A percentile compares a stretch with the other conserved stretches of the same genome.
Evolutionary conservation across 2,329 filamentous ascomycete genomes (phyloP).

Genomic region (Trichoderma cornu-damae): DNA sequence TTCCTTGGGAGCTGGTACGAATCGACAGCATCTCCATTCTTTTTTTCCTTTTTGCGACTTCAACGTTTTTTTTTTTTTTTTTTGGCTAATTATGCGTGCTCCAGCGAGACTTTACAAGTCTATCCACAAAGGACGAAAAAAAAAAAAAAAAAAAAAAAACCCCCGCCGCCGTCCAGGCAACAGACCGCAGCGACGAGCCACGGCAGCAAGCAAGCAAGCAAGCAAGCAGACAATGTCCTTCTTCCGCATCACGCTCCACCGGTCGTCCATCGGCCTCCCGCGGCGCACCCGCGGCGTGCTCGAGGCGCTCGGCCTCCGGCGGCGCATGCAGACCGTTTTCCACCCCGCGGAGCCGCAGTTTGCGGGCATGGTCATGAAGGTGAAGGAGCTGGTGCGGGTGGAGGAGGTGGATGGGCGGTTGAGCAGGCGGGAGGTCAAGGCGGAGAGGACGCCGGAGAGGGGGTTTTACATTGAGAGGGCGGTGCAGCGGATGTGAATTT

Average conservation of each 20-base stretch:
- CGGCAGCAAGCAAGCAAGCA: background rate
- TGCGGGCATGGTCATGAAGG: conserved; percentile 86
- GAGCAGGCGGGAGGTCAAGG: conserved; percentile 64
- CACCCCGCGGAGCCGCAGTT: conserved; percentile 75
- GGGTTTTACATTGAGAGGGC: conserved; percentile 75
- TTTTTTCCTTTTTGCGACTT: background rate
- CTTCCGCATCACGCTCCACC: conserved; percentile 88
- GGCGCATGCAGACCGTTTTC: conserved; percentile 82
- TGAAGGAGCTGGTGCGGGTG: conserved; percentile 86
- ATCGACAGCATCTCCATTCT: background rate
- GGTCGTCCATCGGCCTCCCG: conserved; percentile 84
- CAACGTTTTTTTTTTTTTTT: background rate
- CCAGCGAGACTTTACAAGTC: background rate
- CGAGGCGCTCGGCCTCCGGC: conserved; percentile 76
- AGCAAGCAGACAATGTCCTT: conserved; percentile 54
- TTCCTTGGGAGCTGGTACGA: background rate
- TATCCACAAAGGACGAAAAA: background rate
- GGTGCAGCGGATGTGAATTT: conserved; percentile 26
- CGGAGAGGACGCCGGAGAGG: conserved; percentile 64
- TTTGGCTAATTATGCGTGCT: background rate
- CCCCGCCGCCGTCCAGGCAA: background rate
- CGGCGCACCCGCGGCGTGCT: conserved; percentile 74
- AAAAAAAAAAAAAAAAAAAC: background rate
- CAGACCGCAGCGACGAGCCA: no score
- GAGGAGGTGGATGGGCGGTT: conserved; percentile 65